phyloP scores from a whole-genome alignment of 768 basidiomycete genomes.

The Xanthoconium purpureum region DNA sequence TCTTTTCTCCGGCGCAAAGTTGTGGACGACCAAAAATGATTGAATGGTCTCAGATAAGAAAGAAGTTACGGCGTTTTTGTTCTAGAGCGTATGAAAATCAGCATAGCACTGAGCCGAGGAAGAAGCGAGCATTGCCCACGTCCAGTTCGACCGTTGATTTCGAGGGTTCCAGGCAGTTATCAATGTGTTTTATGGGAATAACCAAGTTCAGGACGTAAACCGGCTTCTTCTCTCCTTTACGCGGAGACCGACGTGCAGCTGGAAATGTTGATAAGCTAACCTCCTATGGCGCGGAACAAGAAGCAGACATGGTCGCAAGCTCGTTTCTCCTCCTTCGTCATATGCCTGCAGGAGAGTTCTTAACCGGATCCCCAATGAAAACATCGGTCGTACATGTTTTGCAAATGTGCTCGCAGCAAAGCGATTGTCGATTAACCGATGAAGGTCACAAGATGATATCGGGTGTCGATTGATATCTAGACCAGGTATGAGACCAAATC shows the following conservation, averaged over 20 bases:
- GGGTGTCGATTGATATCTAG: conserved; percentile 81
- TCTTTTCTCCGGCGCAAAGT: conserved; percentile 42
- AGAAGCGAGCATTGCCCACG: conserved; percentile 39
- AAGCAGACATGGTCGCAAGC: conserved; percentile 21
- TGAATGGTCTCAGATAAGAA: conserved; percentile 61
- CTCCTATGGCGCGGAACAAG: conserved; percentile 9
- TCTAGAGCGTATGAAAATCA: conserved; percentile 37
- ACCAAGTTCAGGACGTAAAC: conserved; percentile 80
- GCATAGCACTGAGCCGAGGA: conserved; percentile 8
- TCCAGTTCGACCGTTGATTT: conserved; percentile 66
- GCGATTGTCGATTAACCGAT: conserved; percentile 59
- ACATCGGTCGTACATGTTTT: conserved; percentile 53
- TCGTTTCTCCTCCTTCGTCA: conserved; percentile 59
- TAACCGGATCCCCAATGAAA: conserved; percentile 1
- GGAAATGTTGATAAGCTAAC: conserved; percentile 6
- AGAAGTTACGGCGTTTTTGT: conserved; percentile 50
- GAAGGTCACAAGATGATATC: conserved; percentile 61
- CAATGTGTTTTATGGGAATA: conserved; percentile 63
- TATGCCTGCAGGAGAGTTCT: conserved; percentile 49
- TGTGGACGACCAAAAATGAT: conserved; percentile 61
- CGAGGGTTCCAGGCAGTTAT: conserved; percentile 77
- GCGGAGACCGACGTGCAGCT: conserved; percentile 71
- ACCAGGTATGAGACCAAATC: conserved; percentile 1
- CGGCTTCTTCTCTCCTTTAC: conserved; percentile 74
- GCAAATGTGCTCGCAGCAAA: conserved; percentile 71